phyloP scores from a whole-genome alignment of 23 red algal genomes.

The Agarophyton chilense region DNA sequence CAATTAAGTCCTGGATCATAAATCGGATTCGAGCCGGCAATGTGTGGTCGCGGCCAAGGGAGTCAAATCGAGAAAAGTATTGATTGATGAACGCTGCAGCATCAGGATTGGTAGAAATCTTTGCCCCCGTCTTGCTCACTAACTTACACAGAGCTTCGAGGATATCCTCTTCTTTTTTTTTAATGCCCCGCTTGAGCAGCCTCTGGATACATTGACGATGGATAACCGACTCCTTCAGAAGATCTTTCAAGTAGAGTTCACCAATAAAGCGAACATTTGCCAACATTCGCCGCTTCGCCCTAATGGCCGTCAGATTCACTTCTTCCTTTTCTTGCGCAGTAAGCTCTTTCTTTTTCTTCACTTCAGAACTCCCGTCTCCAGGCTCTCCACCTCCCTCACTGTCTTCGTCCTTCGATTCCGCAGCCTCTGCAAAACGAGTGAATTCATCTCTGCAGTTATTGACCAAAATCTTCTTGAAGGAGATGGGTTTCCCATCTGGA shows the following conservation, averaged over 20 bases:
- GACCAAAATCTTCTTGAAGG: constrained; percentile 82
- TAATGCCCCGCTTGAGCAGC: constrained; percentile 59
- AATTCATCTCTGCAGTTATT: constrained; percentile 95
- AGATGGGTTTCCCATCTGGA: constrained; percentile 63
- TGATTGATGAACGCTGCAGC: constrained; percentile 50
- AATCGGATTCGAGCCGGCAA: constrained; percentile 90
- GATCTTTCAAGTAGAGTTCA: constrained; percentile 87
- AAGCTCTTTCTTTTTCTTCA: constrained; percentile 25
- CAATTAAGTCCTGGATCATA: constrained; percentile 96
- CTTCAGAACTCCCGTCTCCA: background rate
- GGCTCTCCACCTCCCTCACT: background rate
- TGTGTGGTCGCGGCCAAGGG: constrained; percentile 45
- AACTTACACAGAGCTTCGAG: constrained; percentile 93
- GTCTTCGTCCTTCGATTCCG: constrained; percentile 45
- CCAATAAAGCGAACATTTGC: constrained; percentile 98
- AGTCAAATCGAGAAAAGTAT: constrained; percentile 73
- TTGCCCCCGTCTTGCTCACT: constrained; percentile 86
- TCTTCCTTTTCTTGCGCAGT: background rate
- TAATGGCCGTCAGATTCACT: constrained; percentile 27
- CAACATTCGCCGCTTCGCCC: constrained; percentile 94
- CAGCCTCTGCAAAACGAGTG: constrained; percentile 66
- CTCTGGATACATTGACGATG: constrained; percentile 78
- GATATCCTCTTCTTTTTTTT: constrained; percentile 61
- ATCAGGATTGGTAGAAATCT: constrained; percentile 69
- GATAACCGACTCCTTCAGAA: constrained; percentile 86